Evolutionary conservation across 352 stramenopile genomes (phyloP).

Genomic region (Phytophthora palmivora): DNA sequence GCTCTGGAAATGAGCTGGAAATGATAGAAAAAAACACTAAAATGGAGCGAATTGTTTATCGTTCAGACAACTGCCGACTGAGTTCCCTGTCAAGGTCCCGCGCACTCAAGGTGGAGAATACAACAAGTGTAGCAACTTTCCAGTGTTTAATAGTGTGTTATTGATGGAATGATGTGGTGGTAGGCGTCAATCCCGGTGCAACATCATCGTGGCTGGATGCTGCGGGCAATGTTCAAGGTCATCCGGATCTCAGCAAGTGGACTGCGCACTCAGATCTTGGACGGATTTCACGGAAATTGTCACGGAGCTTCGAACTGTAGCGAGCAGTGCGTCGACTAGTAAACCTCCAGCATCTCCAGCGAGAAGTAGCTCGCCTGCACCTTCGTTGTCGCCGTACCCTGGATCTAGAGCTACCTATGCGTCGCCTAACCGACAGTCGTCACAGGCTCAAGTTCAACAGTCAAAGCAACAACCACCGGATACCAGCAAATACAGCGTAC

Average conservation of each 20-base stretch:
- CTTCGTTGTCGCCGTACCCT: constrained; percentile 33
- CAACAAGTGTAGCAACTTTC: neutral
- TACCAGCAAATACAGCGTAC: constrained; percentile 57
- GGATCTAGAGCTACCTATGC: constrained; percentile 39
- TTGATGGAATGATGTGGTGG: neutral
- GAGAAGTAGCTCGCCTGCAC: constrained; percentile 22
- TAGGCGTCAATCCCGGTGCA: constrained; percentile 77
- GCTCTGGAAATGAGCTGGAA: neutral
- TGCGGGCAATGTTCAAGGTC: constrained; percentile 69
- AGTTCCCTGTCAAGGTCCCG: constrained; percentile 78
- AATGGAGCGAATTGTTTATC: constrained; percentile 10
- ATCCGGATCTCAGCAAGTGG: constrained; percentile 83
- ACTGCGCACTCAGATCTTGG: constrained; percentile 85
- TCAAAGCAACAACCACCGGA: constrained; percentile 40
- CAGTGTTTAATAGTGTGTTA: neutral
- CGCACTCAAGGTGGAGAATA: constrained; percentile 54
- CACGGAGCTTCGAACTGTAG: constrained; percentile 51
- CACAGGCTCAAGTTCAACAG: constrained; percentile 43
- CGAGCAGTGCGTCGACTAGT: constrained; percentile 19
- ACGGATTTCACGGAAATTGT: constrained; percentile 81
- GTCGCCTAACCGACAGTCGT: constrained; percentile 33
- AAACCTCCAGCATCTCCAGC: constrained; percentile 35
- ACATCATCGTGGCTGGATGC: constrained; percentile 79
- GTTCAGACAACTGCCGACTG: constrained; percentile 66
- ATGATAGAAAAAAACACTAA: constrained; percentile 1